Evolutionary conservation across 805 yeast genomes (phyloP), one percentile per base, ranked within the genome.

Genomic region (Yarrowia sp.): DNA sequence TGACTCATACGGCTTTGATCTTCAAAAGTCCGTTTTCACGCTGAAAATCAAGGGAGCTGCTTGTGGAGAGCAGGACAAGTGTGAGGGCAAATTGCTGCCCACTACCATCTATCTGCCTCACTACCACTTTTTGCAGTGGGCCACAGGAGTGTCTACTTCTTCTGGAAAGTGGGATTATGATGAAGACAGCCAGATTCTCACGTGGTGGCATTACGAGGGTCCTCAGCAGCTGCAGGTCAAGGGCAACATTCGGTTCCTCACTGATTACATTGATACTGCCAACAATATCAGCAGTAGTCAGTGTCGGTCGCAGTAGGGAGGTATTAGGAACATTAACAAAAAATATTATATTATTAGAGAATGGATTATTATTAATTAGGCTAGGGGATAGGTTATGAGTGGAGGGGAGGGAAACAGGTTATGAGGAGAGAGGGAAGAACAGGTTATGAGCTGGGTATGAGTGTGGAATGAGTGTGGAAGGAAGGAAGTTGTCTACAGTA

Each of bases 81-180:
- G 36, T 4, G 65, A 69, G 12, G 78, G 77, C 2, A 73, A 75
- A 3, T 65, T 69, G 2, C 67, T 70, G 3, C 86, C 91, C 2
- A 86, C 93, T 0, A 74, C 82, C 52, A 82, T 92, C 1, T 89
- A 79, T 70, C 70, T 91, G 28, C 98, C 98, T 0, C 79, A 78
- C 26, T 81, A 85, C 79, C 97, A 92, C 73, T 92, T 82, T 79
- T 85, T 76, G 52, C 72, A 74, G 52, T 84, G 79, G 65, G 80
- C 78, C 66, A 64, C 80, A 12, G 81, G 80, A 16, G 79, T 89
- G 8, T 77, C 76, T 17, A 77, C 85, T 14, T 79, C 85, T 3
- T 77, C 85, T 1, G 96, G 96, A 0, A 72, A 74, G 12, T 83
- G 86, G 69, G 78, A 79, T 52, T 81, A 81, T 68, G 83, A 85